These are phyloP conservation scores for Acorus calamus DNA, from an alignment of 106 monocot species.

Conservation along the genomic window DNA sequence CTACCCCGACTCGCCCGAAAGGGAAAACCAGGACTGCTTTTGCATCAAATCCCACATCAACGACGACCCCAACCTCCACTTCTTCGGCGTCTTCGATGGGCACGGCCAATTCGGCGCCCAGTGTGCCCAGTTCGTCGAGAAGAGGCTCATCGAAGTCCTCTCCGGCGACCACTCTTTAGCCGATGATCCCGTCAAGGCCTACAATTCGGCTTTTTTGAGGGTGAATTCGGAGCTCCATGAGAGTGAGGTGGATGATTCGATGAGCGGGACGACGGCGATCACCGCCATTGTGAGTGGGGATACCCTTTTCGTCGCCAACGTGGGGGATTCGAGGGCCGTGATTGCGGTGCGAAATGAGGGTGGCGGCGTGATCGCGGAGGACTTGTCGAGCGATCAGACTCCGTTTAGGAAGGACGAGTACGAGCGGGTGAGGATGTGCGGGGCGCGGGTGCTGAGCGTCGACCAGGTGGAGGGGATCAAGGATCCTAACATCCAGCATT, in stretches of 20 bases:
- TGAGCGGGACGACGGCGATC: conserved; percentile 86
- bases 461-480: conserved; percentile 73
- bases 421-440: conserved; percentile 54
- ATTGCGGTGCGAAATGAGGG: conserved; percentile 37
- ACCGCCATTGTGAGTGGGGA: conserved; percentile 51
- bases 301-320: conserved; percentile 59
- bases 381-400: conserved; percentile 72
- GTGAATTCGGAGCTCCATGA: conserved; percentile 43
- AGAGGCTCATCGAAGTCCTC: conserved; percentile 33
- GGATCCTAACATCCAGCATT: conserved; percentile 50
- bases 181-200: conserved; percentile 42
- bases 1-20: conserved; percentile 62
- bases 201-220: conserved; percentile 25
- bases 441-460: conserved; percentile 67
- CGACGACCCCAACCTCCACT: conserved; percentile 48
- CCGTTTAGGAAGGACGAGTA: conserved; percentile 82
- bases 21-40: conserved; percentile 64
- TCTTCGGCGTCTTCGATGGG: conserved; percentile 86
- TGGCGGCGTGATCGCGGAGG: conserved; percentile 27
- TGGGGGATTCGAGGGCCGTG: conserved; percentile 77
- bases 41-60: conserved; percentile 33
- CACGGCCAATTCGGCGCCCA: conserved; percentile 60
- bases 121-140: conserved; percentile 53
- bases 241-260: conserved; percentile 60
- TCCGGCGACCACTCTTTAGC: conserved; percentile 19